These are phyloP conservation scores for Ophiocytium majus DNA, from an alignment of 352 stramenopile genomes.

Conservation along the genomic window DNA sequence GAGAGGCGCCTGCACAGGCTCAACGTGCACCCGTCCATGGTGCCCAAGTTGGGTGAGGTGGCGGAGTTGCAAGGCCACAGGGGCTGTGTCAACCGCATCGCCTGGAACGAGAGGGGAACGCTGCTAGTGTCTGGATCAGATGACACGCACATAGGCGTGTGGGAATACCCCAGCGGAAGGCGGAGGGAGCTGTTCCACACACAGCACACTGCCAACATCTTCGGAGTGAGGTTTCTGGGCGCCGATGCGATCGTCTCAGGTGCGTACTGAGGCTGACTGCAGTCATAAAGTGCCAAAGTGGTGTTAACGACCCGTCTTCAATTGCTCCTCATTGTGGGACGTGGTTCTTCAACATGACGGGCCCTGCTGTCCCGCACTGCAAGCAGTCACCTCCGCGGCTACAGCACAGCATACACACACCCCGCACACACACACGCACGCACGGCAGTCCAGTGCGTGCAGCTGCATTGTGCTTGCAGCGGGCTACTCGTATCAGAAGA, in stretches of 20 bases:
- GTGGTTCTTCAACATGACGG: too few species aligned
- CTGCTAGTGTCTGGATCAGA: constrained; percentile 75
- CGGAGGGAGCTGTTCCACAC: constrained; percentile 67
- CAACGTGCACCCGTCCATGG: constrained; percentile 42
- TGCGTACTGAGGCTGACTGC: too few species aligned
- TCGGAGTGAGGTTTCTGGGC: constrained; percentile 76
- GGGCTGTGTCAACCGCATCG: constrained; percentile 78
- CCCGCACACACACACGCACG: too few species aligned
- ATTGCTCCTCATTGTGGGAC: too few species aligned
- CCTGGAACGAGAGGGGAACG: constrained; percentile 70
- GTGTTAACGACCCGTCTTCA: too few species aligned
- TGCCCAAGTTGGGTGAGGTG: constrained; percentile 17
- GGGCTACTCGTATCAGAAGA: too few species aligned
- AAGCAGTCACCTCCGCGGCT: too few species aligned
- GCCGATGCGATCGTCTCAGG: constrained; percentile 13
- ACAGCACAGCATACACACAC: too few species aligned
- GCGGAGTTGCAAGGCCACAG: constrained; percentile 31
- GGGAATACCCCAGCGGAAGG: constrained; percentile 68
- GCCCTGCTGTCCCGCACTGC: too few species aligned
- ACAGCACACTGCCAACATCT: constrained; percentile 76
- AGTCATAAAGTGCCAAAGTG: too few species aligned
- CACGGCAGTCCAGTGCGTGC: too few species aligned
- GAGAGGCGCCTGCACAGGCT: not conserved
- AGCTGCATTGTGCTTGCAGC: too few species aligned
- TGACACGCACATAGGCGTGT: constrained; percentile 72